Evolutionary conservation across 2,329 filamentous ascomycete genomes (phyloP).

Genomic region (Alternaria infectoria): DNA sequence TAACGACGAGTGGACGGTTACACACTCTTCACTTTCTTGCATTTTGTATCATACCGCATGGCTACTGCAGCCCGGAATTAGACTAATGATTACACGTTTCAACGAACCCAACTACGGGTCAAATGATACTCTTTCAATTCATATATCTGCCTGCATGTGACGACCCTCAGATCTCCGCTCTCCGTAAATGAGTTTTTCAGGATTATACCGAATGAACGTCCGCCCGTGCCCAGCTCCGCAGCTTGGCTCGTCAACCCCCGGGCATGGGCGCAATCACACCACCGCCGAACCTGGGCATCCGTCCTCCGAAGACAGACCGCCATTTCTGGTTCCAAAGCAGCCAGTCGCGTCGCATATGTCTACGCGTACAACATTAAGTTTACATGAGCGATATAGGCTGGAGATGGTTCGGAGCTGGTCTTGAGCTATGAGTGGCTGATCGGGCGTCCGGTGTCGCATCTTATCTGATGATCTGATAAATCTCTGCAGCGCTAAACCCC

Average conservation of each 20-base stretch:
- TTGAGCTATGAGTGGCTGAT: conserved; percentile 3
- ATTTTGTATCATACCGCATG: not conserved
- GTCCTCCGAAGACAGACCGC: not conserved
- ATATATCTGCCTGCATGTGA: not conserved
- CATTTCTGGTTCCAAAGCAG: not conserved
- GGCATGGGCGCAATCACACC: not conserved
- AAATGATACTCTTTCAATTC: not conserved
- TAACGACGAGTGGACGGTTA: not conserved
- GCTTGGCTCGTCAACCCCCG: not conserved
- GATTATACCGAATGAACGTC: not conserved
- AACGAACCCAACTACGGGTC: not conserved
- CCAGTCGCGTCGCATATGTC: not conserved
- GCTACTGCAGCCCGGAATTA: not conserved
- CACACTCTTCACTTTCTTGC: not conserved
- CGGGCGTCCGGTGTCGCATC: conserved; percentile 13
- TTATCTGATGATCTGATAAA: conserved; percentile 28
- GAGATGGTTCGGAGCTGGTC: conserved; percentile 3
- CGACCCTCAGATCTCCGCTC: not conserved
- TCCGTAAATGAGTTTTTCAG: not conserved
- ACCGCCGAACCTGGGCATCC: not conserved
- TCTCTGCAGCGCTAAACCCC: not conserved
- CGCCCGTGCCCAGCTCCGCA: not conserved
- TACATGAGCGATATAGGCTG: not conserved
- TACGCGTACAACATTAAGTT: not conserved
- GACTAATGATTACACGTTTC: not conserved